phyloP scores from a whole-genome alignment of 306 rosid genomes.

The Corylus heterophylla region DNA sequence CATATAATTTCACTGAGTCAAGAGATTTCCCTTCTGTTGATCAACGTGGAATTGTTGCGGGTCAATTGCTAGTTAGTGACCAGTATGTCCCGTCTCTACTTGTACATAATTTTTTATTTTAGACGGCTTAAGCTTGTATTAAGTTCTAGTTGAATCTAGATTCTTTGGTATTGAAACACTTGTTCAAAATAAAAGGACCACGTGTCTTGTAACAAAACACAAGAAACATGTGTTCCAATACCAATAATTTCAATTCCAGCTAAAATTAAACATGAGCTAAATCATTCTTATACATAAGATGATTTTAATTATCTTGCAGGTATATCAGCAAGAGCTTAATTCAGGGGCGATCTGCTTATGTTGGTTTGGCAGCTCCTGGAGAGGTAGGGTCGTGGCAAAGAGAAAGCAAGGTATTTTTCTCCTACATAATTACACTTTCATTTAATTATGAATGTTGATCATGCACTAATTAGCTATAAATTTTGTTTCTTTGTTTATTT shows the following conservation, averaged over 20 bases:
- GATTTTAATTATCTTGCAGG: not conserved
- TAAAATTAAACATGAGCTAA: no score
- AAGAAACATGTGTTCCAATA: no score
- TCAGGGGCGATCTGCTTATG: constrained; percentile 28
- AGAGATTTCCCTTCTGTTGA: constrained; percentile 41
- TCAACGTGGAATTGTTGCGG: constrained; percentile 55
- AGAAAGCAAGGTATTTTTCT: constrained; percentile 30
- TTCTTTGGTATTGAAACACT: no score
- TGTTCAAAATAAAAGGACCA: no score
- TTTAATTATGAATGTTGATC: not conserved
- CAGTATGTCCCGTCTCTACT: constrained; percentile 30
- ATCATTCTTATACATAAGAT: no score
- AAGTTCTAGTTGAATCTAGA: no score
- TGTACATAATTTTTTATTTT: no score
- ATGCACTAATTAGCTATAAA: not conserved
- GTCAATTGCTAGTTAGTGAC: constrained; percentile 52
- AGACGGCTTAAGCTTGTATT: no score
- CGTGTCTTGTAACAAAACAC: no score
- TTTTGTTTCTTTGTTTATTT: not conserved
- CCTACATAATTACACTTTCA: not conserved
- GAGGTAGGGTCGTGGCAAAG: constrained; percentile 43
- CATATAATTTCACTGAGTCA: constrained; percentile 65
- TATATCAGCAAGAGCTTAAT: not conserved
- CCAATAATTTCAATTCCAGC: no score
- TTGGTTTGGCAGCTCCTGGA: constrained; percentile 43